Evolutionary conservation across 768 basidiomycete genomes (phyloP).

Genomic region (Leccinum incarnatum): DNA sequence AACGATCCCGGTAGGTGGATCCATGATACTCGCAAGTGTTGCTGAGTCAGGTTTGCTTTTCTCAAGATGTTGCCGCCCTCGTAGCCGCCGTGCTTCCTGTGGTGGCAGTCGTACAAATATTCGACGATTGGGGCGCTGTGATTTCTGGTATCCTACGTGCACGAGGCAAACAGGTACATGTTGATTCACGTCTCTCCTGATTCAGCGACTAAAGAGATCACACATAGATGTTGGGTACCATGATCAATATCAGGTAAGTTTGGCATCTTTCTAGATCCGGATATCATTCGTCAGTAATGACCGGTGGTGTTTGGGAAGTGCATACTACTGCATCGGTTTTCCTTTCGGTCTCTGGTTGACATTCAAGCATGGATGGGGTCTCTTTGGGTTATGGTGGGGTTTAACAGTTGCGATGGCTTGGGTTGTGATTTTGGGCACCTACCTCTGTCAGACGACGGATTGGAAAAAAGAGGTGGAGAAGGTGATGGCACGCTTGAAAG

Average conservation of each 20-base stretch:
- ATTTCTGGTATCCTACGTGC: slow-evolving; percentile 80
- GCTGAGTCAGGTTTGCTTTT: background rate
- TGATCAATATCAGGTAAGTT: slow-evolving; percentile 69
- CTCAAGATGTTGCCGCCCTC: slow-evolving; percentile 24
- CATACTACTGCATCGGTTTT: slow-evolving; percentile 81
- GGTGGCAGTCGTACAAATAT: slow-evolving; percentile 76
- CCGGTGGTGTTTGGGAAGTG: slow-evolving; percentile 28
- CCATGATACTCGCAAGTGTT: background rate
- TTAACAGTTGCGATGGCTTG: slow-evolving; percentile 48
- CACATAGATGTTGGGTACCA: slow-evolving; percentile 64
- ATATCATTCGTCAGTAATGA: background rate
- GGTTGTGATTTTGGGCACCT: slow-evolving; percentile 16
- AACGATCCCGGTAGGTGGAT: slow-evolving; percentile 46
- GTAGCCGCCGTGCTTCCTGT: slow-evolving; percentile 71
- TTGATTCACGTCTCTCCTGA: background rate
- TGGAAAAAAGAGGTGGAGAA: slow-evolving; percentile 71
- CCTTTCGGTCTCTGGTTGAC: slow-evolving; percentile 80
- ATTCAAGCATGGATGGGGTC: slow-evolving; percentile 55
- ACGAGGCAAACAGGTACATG: slow-evolving; percentile 65
- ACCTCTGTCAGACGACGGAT: slow-evolving; percentile 57
- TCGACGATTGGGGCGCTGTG: slow-evolving; percentile 73
- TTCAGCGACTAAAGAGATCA: background rate
- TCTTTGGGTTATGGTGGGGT: slow-evolving; percentile 85
- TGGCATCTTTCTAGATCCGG: background rate
- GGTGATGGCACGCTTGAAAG: slow-evolving; percentile 49